These are phyloP conservation scores for Bullera alba DNA, from an alignment of 768 basidiomycete species.

Conservation along the genomic window DNA sequence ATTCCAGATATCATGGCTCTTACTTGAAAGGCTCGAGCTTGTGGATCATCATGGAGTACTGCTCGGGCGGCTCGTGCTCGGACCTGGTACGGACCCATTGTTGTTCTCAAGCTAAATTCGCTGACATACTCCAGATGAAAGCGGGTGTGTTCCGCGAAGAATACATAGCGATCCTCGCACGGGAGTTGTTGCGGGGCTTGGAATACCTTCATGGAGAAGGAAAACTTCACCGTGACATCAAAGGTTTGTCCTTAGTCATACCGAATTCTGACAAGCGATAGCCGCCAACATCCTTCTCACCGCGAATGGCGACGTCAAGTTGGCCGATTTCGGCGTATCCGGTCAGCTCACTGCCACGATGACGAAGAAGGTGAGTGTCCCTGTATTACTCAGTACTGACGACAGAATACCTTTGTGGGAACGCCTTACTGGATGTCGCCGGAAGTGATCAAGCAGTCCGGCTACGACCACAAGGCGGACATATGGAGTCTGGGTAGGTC, in stretches of 20 bases:
- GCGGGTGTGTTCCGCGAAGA: constrained; percentile 96
- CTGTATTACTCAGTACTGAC: constrained; percentile 49
- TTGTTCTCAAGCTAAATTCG: neutral
- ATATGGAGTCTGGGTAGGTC: constrained; percentile 83
- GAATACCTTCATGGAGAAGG: constrained; percentile 95
- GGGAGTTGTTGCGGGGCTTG: constrained; percentile 82
- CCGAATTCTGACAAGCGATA: neutral
- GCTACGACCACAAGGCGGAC: constrained; percentile 97
- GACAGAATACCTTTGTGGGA: constrained; percentile 97
- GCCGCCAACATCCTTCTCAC: constrained; percentile 30
- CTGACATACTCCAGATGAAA: constrained; percentile 66
- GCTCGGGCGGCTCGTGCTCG: constrained; percentile 94
- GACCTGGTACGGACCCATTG: constrained; percentile 64
- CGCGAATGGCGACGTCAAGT: constrained; percentile 58
- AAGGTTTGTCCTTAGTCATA: constrained; percentile 55
- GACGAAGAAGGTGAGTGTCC: constrained; percentile 44
- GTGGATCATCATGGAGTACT: constrained; percentile 98
- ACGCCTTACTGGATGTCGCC: constrained; percentile 99
- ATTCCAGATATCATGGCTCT: constrained; percentile 82
- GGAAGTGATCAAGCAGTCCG: constrained; percentile 98
- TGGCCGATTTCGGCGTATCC: constrained; percentile 98
- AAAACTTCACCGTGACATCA: constrained; percentile 98
- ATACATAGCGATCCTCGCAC: constrained; percentile 93
- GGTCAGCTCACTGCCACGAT: constrained; percentile 65
- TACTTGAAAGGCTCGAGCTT: constrained; percentile 90